These are phyloP conservation scores for Trichoderma oligosporum DNA, from an alignment of 2,329 filamentous ascomycete genomes.

Conservation along the genomic window DNA sequence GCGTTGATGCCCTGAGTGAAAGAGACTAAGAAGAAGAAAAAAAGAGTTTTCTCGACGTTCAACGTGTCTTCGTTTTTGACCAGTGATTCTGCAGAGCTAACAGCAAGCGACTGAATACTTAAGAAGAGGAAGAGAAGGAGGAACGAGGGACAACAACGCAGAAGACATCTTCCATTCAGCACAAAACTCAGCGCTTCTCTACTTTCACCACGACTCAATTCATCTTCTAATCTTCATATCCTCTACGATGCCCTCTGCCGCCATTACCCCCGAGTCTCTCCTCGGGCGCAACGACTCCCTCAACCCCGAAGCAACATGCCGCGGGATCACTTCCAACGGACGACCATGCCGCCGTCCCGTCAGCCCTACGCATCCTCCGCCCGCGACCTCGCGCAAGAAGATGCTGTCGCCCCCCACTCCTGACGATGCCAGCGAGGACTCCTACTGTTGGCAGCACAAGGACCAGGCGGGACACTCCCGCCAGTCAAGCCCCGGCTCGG, in stretches of 20 bases:
- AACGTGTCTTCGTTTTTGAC: not conserved
- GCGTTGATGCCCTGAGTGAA: slow-evolving; percentile 14
- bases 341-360: slow-evolving; percentile 75
- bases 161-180: too few relatives aligned
- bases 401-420: slow-evolving; percentile 32
- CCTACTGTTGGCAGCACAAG: slow-evolving; percentile 94
- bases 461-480: slow-evolving; percentile 65
- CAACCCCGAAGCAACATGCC: slow-evolving; percentile 78
- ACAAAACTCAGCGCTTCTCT: too few relatives aligned
- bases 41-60: not conserved
- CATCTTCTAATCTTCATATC: not conserved
- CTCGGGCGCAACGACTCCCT: slow-evolving; percentile 79
- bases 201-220: too few relatives aligned
- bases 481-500: slow-evolving; percentile 42
- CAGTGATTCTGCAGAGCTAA: not conserved
- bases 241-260: slow-evolving; percentile 35
- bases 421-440: slow-evolving; percentile 56
- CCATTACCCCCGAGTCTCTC: slow-evolving; percentile 72
- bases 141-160: too few relatives aligned
- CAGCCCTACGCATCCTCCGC: slow-evolving; percentile 8
- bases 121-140: not conserved
- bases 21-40: not conserved
- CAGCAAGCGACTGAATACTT: not conserved
- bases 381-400: slow-evolving; percentile 20
- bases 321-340: slow-evolving; percentile 80